A percentile compares a stretch with the other conserved stretches of the same genome.
These are phyloP conservation scores for Coemansia sp. DNA, from an alignment of 192 early-diverging fungal genomes.

Conservation along the genomic window DNA sequence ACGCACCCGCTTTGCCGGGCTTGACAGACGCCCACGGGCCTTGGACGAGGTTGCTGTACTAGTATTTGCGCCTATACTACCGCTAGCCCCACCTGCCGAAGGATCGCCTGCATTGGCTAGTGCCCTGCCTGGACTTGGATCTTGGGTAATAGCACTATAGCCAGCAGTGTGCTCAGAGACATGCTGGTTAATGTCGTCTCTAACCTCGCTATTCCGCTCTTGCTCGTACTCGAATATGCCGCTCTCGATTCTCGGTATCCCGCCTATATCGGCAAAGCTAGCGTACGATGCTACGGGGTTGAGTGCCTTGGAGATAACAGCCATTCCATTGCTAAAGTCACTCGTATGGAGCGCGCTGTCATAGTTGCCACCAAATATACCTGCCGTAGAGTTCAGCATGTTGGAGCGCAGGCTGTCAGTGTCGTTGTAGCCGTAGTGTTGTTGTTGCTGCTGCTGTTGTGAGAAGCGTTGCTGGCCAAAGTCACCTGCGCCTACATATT, in stretches of 20 bases:
- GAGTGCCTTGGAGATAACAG: conserved; percentile 3
- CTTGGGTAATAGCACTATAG: background rate
- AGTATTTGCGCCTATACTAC: background rate
- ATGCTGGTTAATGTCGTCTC: conserved; percentile 16
- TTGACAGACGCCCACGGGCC: conserved; percentile 29
- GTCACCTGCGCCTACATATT: conserved; percentile 15
- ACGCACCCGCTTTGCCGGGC: conserved; percentile 48
- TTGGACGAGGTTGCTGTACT: conserved; percentile 22
- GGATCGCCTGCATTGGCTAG: background rate
- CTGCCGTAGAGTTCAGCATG: conserved; percentile 11
- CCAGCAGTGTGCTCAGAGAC: background rate
- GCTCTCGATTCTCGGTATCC: conserved; percentile 56
- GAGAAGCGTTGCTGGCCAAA: conserved; percentile 1
- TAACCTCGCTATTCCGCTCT: conserved; percentile 60
- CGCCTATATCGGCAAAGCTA: conserved; percentile 40
- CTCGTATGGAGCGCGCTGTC: conserved; percentile 15
- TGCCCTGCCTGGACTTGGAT: background rate
- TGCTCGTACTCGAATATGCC: conserved; percentile 62
- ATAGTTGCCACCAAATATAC: conserved; percentile 20
- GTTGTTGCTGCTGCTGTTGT: conserved; percentile 2
- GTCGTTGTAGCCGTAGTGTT: conserved; percentile 10
- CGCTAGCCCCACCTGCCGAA: background rate
- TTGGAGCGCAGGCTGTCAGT: background rate
- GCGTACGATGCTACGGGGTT: conserved; percentile 6
- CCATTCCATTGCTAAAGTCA: background rate